Base-by-base conservation (phyloP, 768 basidiomycete species). In the Sarcodon aspratus region DNA sequence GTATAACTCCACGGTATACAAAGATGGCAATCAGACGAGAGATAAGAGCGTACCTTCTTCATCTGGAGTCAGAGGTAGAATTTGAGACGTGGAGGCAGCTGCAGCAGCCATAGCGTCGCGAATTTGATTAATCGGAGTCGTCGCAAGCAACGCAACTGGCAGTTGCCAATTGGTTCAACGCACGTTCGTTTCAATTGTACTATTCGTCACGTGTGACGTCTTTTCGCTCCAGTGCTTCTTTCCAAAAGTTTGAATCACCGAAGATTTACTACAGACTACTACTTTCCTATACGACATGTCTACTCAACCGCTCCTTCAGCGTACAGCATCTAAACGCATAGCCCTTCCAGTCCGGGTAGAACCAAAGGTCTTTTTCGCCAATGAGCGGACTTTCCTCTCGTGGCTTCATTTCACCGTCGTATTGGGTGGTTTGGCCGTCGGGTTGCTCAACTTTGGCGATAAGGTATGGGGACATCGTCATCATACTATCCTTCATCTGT, bases 401-500 rank as follows among this genome's bases (percentile, higher is more conserved):
- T 98, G 95, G 96, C 77, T 97, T 45, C 93, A 96, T 66, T 97
- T 96, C 64, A 93, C 94, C 36, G 92, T 98, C 67, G 91, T 99
- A 50, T 81, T 99, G 7, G 94, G 95, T 31, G 96, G 96, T 50
- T 76, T 99, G 43, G 88, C 93, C 1, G 93, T 98, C 11, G 96
- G 96, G 9, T 68, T 99, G 50, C 73, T 99, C 58, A 99, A 99
- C 67, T 99, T 99, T 71, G 96, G 96, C 52, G 96, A 98, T 65
- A 89, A 89, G 69, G 92, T 85, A 50, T 51, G 71, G 59, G n/a
- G 18, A 15, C 3, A 3, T 33, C 33, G 17, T 36, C 48, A 7
- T 13, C 7, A 43, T n/a, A n/a, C n/a, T n/a, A 10, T 33, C 46
- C 15, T 42, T 6, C 36, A 18, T 31, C 37, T 11, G 40, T 44